phyloP scores from a whole-genome alignment of 306 rosid genomes.

The Hippophae rhamnoides region DNA sequence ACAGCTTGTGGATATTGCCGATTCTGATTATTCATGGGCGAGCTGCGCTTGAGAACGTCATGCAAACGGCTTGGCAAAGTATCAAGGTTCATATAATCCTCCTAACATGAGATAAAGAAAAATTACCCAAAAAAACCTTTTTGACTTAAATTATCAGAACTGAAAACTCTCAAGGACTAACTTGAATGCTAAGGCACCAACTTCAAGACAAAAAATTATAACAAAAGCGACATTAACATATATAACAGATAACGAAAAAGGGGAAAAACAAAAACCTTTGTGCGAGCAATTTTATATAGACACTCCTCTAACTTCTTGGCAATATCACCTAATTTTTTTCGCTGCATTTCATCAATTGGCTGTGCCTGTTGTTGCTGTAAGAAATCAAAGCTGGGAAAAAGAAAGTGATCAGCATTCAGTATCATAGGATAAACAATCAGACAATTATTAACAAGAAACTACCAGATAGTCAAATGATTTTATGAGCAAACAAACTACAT shows the following conservation, averaged over 20 bases:
- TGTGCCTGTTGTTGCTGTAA: constrained; percentile 36
- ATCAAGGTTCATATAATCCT: constrained; percentile 75
- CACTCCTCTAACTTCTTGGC: constrained; percentile 81
- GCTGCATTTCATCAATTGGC: constrained; percentile 29
- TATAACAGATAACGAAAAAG: constrained; percentile 1
- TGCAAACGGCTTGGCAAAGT: constrained; percentile 71
- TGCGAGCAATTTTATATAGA: constrained; percentile 42
- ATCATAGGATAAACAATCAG: constrained; percentile 2
- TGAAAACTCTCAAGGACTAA: too few species aligned
- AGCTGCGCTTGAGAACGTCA: constrained; percentile 20
- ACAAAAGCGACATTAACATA: constrained; percentile 1
- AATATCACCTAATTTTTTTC: constrained; percentile 42
- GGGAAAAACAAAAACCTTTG: constrained; percentile 44
- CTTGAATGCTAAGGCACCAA: background rate
- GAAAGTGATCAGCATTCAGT: constrained; percentile 8
- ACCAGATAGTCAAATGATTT: too few species aligned
- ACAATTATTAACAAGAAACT: constrained; percentile 1
- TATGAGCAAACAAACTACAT: too few species aligned
- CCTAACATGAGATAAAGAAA: constrained; percentile 40
- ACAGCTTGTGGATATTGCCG: constrained; percentile 60
- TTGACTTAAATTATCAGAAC: background rate
- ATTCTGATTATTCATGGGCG: constrained; percentile 34
- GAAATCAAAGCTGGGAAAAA: constrained; percentile 44
- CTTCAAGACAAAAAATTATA: background rate
- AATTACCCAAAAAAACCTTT: background rate